phyloP scores from a whole-genome alignment of 495 filamentous ascomycete genomes.

The Geoglossum glabrum region DNA sequence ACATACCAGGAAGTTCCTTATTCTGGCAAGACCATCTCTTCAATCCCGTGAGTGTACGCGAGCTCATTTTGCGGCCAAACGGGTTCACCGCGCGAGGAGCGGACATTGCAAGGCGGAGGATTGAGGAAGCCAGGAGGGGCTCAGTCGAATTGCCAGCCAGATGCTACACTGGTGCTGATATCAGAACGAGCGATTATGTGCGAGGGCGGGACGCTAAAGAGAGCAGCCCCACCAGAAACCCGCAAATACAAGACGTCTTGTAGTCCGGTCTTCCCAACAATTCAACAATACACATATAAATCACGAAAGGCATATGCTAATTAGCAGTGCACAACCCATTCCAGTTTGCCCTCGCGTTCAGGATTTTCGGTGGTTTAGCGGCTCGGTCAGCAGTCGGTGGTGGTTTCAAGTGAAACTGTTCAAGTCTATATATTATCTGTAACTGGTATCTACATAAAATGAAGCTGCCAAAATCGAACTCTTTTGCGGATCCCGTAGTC shows the following conservation, averaged over 20 bases:
- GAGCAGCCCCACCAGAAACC: no score
- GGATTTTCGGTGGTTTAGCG: no score
- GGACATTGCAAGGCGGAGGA: neutral
- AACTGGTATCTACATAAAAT: neutral
- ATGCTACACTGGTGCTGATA: no score
- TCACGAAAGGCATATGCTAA: no score
- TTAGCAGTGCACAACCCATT: no score
- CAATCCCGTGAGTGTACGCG: slow-evolving; percentile 49
- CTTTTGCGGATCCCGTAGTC: neutral
- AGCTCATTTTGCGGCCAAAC: slow-evolving; percentile 8
- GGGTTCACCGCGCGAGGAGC: neutral
- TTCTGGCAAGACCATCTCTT: slow-evolving; percentile 63
- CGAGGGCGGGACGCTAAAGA: no score
- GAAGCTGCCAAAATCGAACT: neutral
- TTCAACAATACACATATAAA: no score
- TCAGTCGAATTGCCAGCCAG: neutral
- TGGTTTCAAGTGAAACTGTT: neutral
- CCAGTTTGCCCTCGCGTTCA: no score
- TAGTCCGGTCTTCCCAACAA: no score
- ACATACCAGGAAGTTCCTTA: slow-evolving; percentile 44
- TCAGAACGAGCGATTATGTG: no score
- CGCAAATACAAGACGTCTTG: no score
- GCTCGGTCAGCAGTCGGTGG: no score
- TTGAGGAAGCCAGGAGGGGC: neutral
- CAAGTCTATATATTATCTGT: neutral